Conservation (phyloP, 1,139 yeast genomes). For the Blastobotrys persicus region DNA sequence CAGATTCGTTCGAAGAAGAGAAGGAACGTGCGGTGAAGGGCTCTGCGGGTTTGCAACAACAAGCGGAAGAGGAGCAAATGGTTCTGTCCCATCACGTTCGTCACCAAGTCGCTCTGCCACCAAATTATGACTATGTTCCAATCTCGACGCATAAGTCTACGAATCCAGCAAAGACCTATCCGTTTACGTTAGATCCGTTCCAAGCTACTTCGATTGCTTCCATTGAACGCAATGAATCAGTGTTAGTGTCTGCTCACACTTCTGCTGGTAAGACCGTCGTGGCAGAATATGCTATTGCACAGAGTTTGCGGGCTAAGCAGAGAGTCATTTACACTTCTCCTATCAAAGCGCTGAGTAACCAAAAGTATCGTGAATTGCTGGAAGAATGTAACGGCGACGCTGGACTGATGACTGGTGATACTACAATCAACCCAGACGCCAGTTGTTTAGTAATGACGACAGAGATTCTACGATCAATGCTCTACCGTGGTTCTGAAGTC, state of each 20-base stretch:
- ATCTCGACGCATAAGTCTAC: conserved; percentile 73
- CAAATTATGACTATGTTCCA: conserved; percentile 81
- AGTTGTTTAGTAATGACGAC: conserved; percentile 98
- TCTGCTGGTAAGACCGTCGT: conserved; percentile 99
- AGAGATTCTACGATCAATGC: conserved; percentile 88
- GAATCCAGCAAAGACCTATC: conserved; percentile 75
- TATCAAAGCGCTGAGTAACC: conserved; percentile 93
- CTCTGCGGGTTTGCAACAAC: conserved; percentile 62
- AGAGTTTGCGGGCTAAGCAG: conserved; percentile 83
- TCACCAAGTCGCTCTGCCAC: conserved; percentile 96
- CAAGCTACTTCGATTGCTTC: conserved; percentile 95
- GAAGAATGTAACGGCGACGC: conserved; percentile 89
- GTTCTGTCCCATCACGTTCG: conserved; percentile 89
- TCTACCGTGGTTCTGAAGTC: conserved; percentile 89
- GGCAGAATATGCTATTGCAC: conserved; percentile 98
- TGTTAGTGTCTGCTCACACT: conserved; percentile 94
- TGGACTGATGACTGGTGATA: conserved; percentile 98
- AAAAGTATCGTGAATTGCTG: conserved; percentile 87
- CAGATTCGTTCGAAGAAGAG: conserved; percentile 87
- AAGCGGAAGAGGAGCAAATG: conserved; percentile 49
- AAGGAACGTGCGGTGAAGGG: conserved; percentile 85
- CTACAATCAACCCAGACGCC: conserved; percentile 94
- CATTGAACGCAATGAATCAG: conserved; percentile 93
- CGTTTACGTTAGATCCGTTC: conserved; percentile 90
- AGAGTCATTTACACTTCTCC: conserved; percentile 97